phyloP scores from a whole-genome alignment of 2,329 filamentous ascomycete species.

The Nannizziopsis arthrosporioides region DNA sequence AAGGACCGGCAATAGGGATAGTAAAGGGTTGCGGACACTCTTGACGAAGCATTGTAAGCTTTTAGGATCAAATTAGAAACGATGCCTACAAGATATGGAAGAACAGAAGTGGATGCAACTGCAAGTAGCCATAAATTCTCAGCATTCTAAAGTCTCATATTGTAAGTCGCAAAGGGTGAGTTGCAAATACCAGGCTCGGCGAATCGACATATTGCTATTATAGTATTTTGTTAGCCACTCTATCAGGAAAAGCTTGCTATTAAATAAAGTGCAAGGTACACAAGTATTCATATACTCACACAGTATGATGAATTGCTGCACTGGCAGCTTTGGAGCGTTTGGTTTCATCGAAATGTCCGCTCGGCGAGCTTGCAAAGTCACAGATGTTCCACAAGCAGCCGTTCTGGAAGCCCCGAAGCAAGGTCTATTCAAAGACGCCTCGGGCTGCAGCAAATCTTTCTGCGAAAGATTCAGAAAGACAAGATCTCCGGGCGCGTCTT shows the following conservation, averaged over 20 bases:
- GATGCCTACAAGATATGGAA: conserved; percentile 43
- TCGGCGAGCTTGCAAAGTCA: not conserved
- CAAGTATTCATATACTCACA: conserved; percentile 39
- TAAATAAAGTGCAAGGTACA: not conserved
- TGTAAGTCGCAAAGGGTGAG: conserved; percentile 24
- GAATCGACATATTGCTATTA: conserved; percentile 61
- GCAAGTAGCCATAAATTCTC: conserved; percentile 4
- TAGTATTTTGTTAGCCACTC: no score
- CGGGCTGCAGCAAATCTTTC: no score
- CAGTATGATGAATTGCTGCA: conserved; percentile 65
- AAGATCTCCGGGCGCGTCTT: no score
- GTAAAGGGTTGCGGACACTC: no score
- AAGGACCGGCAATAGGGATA: no score
- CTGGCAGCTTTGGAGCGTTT: conserved; percentile 49
- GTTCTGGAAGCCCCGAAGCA: no score
- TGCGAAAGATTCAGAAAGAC: no score
- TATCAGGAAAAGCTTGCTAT: not conserved
- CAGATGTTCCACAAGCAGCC: not conserved
- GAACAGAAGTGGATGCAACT: conserved; percentile 55
- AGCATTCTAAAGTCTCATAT: conserved; percentile 8
- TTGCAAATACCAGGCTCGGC: conserved; percentile 49
- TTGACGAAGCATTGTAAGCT: not conserved
- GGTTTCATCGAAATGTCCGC: not conserved
- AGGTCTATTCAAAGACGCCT: no score
- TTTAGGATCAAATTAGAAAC: not conserved